phyloP scores from a whole-genome alignment of 78 protist genomes.

The Emiliania huxleyi region DNA sequence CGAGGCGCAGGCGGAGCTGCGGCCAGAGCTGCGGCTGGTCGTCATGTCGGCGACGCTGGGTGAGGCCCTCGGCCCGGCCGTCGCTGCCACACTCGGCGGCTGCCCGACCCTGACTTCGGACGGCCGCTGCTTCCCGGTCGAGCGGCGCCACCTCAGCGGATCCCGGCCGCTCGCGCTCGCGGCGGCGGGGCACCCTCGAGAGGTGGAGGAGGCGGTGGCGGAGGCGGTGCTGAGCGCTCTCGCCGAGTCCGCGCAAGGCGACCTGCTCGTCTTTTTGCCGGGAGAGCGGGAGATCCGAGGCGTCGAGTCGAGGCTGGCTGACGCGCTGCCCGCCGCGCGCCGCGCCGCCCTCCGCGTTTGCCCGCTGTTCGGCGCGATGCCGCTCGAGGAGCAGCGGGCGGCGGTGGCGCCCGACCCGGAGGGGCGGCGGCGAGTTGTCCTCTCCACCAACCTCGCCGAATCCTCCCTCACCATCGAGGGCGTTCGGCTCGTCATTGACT shows the following conservation, averaged over 20 bases:
- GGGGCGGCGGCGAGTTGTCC: slow-evolving; percentile 4
- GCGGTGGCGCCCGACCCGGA: not conserved
- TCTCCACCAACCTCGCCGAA: slow-evolving; percentile 30
- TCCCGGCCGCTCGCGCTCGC: not conserved
- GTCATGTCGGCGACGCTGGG: slow-evolving; percentile 34
- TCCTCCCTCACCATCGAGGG: not conserved
- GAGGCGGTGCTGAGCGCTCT: not conserved
- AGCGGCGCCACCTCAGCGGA: not conserved
- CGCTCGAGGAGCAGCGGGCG: not conserved
- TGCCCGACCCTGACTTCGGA: not conserved
- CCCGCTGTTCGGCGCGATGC: slow-evolving; percentile 10
- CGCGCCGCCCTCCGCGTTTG: not conserved
- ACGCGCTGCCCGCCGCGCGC: not conserved
- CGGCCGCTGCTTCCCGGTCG: not conserved
- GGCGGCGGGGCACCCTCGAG: not conserved
- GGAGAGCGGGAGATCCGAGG: not conserved
- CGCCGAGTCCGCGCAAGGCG: not conserved
- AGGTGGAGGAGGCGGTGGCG: not conserved
- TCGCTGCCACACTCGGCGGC: not conserved
- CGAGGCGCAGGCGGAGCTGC: not conserved
- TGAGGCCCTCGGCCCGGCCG: not conserved
- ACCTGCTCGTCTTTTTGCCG: not conserved
- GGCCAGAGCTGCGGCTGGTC: not conserved
- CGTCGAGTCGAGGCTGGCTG: not conserved
- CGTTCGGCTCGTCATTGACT: not conserved